Conservation (phyloP, 345 rosid genomes). For the Cardamine resedifolia region DNA sequence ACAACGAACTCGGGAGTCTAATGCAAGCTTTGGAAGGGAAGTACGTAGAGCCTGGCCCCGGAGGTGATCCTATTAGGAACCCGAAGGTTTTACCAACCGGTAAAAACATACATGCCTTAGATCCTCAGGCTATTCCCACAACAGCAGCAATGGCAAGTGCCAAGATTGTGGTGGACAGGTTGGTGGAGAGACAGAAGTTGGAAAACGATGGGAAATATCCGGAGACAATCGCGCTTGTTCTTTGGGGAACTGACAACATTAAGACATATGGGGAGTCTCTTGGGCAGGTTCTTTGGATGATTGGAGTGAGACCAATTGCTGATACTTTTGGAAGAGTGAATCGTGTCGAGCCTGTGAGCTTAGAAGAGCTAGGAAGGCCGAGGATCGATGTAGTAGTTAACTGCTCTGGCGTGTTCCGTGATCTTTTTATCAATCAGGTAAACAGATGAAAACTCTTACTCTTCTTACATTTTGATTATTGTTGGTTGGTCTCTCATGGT, state of each 20-base stretch:
- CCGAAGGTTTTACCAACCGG: conserved; percentile 98
- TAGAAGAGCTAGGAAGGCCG: conserved; percentile 97
- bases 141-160: conserved; percentile 98
- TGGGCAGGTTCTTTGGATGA: conserved; percentile 98
- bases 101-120: conserved; percentile 97
- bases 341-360: conserved; percentile 83
- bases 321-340: conserved; percentile 94
- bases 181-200: conserved; percentile 82
- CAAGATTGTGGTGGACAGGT: conserved; percentile 80
- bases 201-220: conserved; percentile 94
- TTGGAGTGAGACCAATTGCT: conserved; percentile 86
- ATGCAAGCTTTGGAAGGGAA: conserved; percentile 97
- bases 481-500: conserved; percentile 18
- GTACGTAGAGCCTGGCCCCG: conserved; percentile 96
- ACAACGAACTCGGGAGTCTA: conserved; percentile 85
- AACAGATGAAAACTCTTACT: neutral
- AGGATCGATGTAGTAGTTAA: conserved; percentile 97
- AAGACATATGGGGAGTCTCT: conserved; percentile 98
- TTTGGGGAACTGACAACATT: conserved; percentile 98
- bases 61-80: conserved; percentile 97
- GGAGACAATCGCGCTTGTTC: conserved; percentile 89
- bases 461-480: neutral
- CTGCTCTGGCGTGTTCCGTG: conserved; percentile 98
- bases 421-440: conserved; percentile 97
- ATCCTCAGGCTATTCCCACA: conserved; percentile 97